Base-by-base conservation (phyloP, 2,329 filamentous ascomycete species). In the Hypoxylon sp. region DNA sequence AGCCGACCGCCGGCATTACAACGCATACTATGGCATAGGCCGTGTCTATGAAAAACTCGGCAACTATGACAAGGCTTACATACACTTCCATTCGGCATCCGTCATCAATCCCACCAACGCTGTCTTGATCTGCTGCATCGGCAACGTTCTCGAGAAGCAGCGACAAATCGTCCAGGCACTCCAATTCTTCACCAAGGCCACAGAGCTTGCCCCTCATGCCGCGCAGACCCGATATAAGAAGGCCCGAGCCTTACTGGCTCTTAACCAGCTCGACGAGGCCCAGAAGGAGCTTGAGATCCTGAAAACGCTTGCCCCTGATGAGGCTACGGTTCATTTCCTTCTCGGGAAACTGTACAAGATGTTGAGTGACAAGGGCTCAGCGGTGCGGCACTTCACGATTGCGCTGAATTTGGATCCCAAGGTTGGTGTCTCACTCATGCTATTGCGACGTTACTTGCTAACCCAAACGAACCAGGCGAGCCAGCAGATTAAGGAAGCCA, bases 391-490 rank as follows among this genome's bases (percentile, higher is more conserved):
- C 74, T 96, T 96, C 73, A 99, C 95, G 5, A 94, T 93, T 73
- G 95, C 95, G 15, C 79, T 98, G 70, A 97, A 97, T 75, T 79
- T 99, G 70, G 95, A 99, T 79, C 95, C 94, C 24, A 98, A 98
- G 88, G 94, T 96, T 80, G 72, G 81, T 73, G 42, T 29, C 4
- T n/a, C 11, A 11, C 1, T 17, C 38, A 31, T 11, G 11, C 18
- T 23, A 8, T 29, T 17, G 6, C 29, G 17, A 33, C n/a, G 26
- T 3, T 2, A 26, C 51, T 56, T 50, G 51, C 73, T 75, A 67
- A 72, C 54, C n/a, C 21, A 10, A 48, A 21, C 20, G 5, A 15
- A 50, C 11, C 65, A 97, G 93, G 92, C 94, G 68, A 92, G 91
- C 64, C 89, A 91, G 62, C 89, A 92, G 74, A 97, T 99, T 76